phyloP scores from a whole-genome alignment of 306 rosid genomes.

The Malus domestica region ASM211411v1 NC_041789.1:25596001-25596500 shows the following conservation, averaged over 20 bases:
- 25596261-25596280: background rate
- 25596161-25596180: background rate
- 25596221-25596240: background rate
- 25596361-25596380: slow-evolving; percentile 1
- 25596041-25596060: background rate
- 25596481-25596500: background rate
- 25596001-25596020: background rate
- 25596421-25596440: background rate
- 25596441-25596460: background rate
- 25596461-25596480: background rate
- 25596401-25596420: background rate
- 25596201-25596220: background rate
- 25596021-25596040: background rate
- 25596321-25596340: background rate
- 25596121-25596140: background rate
- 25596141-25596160: background rate
- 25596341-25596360: background rate
- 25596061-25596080: background rate
- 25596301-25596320: background rate
- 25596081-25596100: background rate
- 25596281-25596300: background rate
- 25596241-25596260: background rate
- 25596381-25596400: slow-evolving; percentile 23
- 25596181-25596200: background rate
- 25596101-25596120: background rate